phyloP scores from a whole-genome alignment of 208 protist species.

The Leishmania lainsoni region DNA sequence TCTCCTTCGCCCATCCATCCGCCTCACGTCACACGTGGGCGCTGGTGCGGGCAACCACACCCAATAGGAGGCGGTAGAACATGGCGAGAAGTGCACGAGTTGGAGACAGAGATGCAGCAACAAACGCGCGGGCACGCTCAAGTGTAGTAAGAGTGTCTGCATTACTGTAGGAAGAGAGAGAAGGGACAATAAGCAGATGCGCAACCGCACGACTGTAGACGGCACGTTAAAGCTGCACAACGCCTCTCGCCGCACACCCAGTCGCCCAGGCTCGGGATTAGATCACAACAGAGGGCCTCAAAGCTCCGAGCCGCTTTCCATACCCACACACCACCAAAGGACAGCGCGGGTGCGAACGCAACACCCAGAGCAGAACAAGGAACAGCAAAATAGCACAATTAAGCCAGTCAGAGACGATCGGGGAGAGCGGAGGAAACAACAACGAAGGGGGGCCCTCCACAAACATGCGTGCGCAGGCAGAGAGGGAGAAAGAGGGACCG shows the following conservation, averaged over 20 bases:
- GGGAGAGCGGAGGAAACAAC: background rate
- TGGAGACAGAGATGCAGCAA: background rate
- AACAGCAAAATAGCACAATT: background rate
- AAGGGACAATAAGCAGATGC: background rate
- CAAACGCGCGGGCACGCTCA: background rate
- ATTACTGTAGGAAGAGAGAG: background rate
- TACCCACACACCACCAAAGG: background rate
- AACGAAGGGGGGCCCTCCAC: background rate
- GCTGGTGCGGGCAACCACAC: background rate
- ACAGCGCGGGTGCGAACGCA: background rate
- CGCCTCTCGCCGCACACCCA: too few relatives aligned
- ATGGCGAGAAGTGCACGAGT: background rate
- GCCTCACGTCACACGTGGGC: background rate
- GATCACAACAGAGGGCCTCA: background rate
- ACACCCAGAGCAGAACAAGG: background rate
- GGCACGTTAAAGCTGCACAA: too few relatives aligned
- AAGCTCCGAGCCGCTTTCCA: background rate
- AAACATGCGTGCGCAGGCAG: background rate
- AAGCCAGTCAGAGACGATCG: background rate
- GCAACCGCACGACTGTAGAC: too few relatives aligned
- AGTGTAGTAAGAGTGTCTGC: too few relatives aligned
- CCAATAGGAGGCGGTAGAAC: background rate
- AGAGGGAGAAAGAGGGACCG: slow-evolving; percentile 5
- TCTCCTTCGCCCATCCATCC: background rate
- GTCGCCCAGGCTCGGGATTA: background rate